phyloP scores from a whole-genome alignment of 192 early-diverging fungal species.

The Coemansia pectinata region DNA sequence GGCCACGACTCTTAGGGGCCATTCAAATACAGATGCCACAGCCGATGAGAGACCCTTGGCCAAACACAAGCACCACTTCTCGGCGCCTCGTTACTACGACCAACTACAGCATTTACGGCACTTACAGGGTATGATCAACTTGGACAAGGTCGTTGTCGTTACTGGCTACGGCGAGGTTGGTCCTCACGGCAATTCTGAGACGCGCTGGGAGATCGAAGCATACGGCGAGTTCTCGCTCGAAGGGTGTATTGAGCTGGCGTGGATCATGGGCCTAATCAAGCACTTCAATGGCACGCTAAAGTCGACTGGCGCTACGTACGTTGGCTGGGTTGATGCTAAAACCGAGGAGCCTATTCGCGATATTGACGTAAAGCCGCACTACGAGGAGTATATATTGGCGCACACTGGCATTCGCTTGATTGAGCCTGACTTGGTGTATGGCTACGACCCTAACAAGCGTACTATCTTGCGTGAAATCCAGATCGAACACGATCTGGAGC shows the following conservation, averaged over 20 bases:
- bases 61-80: conserved; percentile 86
- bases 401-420: conserved; percentile 66
- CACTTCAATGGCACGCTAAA: conserved; percentile 62
- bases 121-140: conserved; percentile 77
- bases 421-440: conserved; percentile 83
- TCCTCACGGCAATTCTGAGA: conserved; percentile 85
- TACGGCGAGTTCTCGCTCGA: conserved; percentile 57
- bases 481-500: conserved; percentile 84
- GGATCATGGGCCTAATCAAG: conserved; percentile 96
- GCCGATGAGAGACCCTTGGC: conserved; percentile 63
- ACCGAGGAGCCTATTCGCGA: conserved; percentile 85
- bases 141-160: conserved; percentile 90
- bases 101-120: conserved; percentile 65
- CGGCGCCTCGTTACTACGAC: conserved; percentile 64
- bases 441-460: conserved; percentile 88
- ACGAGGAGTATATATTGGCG: conserved; percentile 84
- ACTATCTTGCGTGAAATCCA: conserved; percentile 84
- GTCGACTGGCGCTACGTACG: conserved; percentile 9
- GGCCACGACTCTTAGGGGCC: background rate
- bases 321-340: conserved; percentile 90
- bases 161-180: conserved; percentile 95
- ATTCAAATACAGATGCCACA: background rate
- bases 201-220: conserved; percentile 97
- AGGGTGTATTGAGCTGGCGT: conserved; percentile 93
- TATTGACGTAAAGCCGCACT: conserved; percentile 82